Base-by-base conservation (phyloP, 805 yeast genomes). In the Cyberlindnera mrakii region DNA sequence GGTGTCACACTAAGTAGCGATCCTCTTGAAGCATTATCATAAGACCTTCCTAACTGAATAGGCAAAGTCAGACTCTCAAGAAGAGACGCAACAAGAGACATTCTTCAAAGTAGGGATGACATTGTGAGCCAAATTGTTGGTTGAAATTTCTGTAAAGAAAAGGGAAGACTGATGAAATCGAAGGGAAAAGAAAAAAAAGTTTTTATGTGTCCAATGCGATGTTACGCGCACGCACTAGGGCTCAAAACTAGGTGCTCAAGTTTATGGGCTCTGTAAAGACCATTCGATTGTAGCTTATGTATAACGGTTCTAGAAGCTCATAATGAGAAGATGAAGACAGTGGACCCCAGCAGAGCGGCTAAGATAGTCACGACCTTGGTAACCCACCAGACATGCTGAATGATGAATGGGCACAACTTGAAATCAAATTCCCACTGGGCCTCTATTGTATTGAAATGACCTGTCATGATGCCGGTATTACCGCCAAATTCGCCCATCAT, bases 401-500 rank as follows among this genome's bases (percentile, higher is more conserved):
- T 77, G 2, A 76, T 74, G 61, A 91, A 91, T 14, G 89, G 82
- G 65, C 99, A 93, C 46, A 83, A 67, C 6, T 75, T 62, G 65
- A 78, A 91, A 23, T 72, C 65, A 67, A 85, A 90, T 15, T 72
- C 73, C 91, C 95, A 84, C 16, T 57, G 53, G 1, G 62, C 53
- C 0, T 61, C 48, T 0, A 45, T 48, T 13, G 64, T 50, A 54
- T 78, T 69, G 59, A 76, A 83, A 41, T 71, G 77, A 2, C 95
- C 97, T 1, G 89, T 82, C 50, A 93, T 64, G 11, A 93, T 64
- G 0, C 98, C 99, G 2, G 89, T 76, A 54, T 84, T 85, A 3
- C 99, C 99, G 45, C 82, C 85, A 55, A 71, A 93, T 57, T 93
- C 96, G 15, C 99, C 99, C 98, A 93, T 93, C 80, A 91, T 85